Evolutionary conservation across 1,284 basidiomycete genomes (phyloP).

Genomic region (Uromyces viciae-fabae): DNA sequence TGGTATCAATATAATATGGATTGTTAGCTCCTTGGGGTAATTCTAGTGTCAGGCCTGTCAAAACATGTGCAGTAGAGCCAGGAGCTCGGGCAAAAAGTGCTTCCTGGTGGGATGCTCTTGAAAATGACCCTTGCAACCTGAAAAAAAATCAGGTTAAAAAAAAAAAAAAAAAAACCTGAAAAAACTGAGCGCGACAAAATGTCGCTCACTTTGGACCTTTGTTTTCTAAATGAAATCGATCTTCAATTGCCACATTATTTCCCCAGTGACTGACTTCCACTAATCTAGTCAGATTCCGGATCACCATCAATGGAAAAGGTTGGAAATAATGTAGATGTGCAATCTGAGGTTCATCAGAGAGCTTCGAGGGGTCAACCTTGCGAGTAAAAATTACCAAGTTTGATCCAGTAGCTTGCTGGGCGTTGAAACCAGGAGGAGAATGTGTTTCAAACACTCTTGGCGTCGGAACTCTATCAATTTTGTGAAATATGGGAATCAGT

Average conservation of each 20-base stretch:
- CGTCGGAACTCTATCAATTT: slow-evolving; percentile 17
- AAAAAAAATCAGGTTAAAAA: background rate
- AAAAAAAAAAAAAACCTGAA: background rate
- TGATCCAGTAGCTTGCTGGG: slow-evolving; percentile 23
- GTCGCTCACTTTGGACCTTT: slow-evolving; percentile 73
- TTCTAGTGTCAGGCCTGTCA: slow-evolving; percentile 67
- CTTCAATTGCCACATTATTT: slow-evolving; percentile 84
- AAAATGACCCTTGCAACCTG: slow-evolving; percentile 92
- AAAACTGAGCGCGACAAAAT: background rate
- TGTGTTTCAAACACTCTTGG: slow-evolving; percentile 16
- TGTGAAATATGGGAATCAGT: background rate
- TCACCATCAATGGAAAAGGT: slow-evolving; percentile 72
- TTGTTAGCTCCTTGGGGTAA: slow-evolving; percentile 76
- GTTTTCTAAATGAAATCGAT: slow-evolving; percentile 78
- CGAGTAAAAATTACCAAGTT: slow-evolving; percentile 24
- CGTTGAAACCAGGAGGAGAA: slow-evolving; percentile 23
- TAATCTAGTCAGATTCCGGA: slow-evolving; percentile 68
- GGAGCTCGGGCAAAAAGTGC: slow-evolving; percentile 65
- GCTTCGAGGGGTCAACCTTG: background rate
- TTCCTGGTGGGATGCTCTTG: slow-evolving; percentile 77
- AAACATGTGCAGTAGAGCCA: slow-evolving; percentile 64
- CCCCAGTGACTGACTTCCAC: slow-evolving; percentile 98
- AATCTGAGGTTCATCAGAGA: slow-evolving; percentile 61
- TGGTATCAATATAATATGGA: slow-evolving; percentile 81
- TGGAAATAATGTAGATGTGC: slow-evolving; percentile 75